Evolutionary conservation across 352 stramenopile genomes (phyloP).

Genomic region (Phytophthora citricola): DNA sequence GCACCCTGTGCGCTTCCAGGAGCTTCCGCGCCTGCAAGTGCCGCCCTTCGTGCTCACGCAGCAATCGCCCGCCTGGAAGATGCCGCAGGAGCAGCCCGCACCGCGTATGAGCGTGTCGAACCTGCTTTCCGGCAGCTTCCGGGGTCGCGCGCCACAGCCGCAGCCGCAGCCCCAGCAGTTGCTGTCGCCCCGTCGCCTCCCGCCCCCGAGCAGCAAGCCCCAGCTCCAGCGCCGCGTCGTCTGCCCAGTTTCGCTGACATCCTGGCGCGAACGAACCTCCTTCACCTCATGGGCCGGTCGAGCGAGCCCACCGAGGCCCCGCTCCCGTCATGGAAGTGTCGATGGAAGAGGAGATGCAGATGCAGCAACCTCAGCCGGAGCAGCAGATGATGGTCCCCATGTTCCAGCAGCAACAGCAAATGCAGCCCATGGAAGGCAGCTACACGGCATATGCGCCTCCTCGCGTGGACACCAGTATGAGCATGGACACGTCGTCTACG

Average conservation of each 20-base stretch:
- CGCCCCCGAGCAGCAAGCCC: slow-evolving; percentile 15
- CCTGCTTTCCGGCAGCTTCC: slow-evolving; percentile 53
- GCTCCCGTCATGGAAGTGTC: slow-evolving; percentile 34
- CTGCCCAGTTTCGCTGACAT: slow-evolving; percentile 75
- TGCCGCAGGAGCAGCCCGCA: slow-evolving; percentile 38
- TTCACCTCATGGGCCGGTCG: slow-evolving; percentile 62
- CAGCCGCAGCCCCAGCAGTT: slow-evolving; percentile 14
- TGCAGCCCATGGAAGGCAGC: slow-evolving; percentile 33
- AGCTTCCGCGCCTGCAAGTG: slow-evolving; percentile 74
- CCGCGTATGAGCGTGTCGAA: slow-evolving; percentile 62
- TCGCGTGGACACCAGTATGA: slow-evolving; percentile 41
- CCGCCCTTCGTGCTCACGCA: slow-evolving; percentile 61
- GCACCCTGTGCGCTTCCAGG: slow-evolving; percentile 51
- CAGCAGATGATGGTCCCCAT: slow-evolving; percentile 20
- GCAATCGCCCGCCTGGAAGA: slow-evolving; percentile 66
- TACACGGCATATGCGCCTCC: slow-evolving; percentile 38
- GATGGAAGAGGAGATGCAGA: slow-evolving; percentile 26
- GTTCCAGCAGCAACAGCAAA: slow-evolving; percentile 23
- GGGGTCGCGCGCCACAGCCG: slow-evolving; percentile 23
- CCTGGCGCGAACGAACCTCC: slow-evolving; percentile 66
- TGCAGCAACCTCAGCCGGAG: slow-evolving; percentile 19
- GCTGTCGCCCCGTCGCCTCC: slow-evolving; percentile 37
- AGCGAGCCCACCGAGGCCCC: slow-evolving; percentile 29
- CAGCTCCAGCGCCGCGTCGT: slow-evolving; percentile 35
- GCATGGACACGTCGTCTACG: slow-evolving; percentile 40